Evolutionary conservation across 2,329 filamentous ascomycete species (phyloP).

Genomic region (Aotearoamyces nothofagi): DNA sequence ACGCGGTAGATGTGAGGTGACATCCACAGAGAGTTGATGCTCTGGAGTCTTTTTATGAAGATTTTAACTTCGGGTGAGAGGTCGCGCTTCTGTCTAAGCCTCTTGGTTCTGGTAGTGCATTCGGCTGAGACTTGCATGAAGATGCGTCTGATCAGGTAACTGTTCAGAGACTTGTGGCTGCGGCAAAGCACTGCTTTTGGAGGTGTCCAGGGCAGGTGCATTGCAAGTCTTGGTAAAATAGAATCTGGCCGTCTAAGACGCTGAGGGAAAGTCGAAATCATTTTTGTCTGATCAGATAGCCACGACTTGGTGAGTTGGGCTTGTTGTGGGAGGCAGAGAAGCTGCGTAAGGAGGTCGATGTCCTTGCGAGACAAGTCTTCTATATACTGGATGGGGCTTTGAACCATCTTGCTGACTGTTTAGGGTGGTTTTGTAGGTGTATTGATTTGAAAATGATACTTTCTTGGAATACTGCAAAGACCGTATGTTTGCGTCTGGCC

Average conservation of each 20-base stretch:
- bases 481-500: too few species aligned
- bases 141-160: slow-evolving; percentile 27
- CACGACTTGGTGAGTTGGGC: background rate
- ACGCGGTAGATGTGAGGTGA: slow-evolving; percentile 19
- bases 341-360: background rate
- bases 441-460: too few species aligned
- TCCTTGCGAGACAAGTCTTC: background rate
- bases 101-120: slow-evolving; percentile 20
- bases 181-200: slow-evolving; percentile 22
- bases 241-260: slow-evolving; percentile 5
- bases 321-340: background rate
- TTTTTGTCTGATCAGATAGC: background rate
- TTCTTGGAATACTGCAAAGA: too few species aligned
- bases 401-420: too few species aligned
- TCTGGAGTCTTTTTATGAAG: slow-evolving; percentile 7
- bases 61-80: slow-evolving; percentile 3
- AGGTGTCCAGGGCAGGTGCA: slow-evolving; percentile 2
- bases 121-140: slow-evolving; percentile 27
- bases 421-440: too few species aligned
- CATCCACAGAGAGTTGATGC: slow-evolving; percentile 21
- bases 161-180: slow-evolving; percentile 25
- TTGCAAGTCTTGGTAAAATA: slow-evolving; percentile 6
- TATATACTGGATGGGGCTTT: background rate
- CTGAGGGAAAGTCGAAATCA: slow-evolving; percentile 6
- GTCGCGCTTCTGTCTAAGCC: slow-evolving; percentile 10